Conservation (phyloP, 495 filamentous ascomycete genomes). For the Chaetomium fimeti region DNA sequence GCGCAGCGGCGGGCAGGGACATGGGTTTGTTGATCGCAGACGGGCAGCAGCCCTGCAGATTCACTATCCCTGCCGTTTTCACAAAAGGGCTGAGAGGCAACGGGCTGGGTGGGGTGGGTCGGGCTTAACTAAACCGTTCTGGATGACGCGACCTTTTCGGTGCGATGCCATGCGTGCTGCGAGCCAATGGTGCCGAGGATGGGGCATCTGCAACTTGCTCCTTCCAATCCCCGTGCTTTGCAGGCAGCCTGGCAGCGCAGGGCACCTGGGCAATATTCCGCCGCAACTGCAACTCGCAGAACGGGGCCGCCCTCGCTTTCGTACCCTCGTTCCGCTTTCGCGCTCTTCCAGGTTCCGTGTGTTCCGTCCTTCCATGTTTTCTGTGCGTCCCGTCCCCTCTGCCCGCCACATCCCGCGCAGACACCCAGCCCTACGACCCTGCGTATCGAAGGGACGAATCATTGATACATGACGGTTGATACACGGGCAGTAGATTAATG, state of each 20-base stretch:
- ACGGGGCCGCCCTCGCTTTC: not conserved
- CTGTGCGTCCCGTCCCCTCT: constrained; percentile 7
- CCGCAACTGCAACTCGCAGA: not conserved
- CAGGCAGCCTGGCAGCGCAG: no score
- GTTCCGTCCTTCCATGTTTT: constrained; percentile 8
- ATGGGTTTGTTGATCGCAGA: not conserved
- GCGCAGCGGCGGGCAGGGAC: constrained; percentile 7
- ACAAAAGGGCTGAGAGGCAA: constrained; percentile 9
- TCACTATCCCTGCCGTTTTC: not conserved
- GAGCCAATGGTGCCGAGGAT: constrained; percentile 2
- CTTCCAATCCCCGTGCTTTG: constrained; percentile 1
- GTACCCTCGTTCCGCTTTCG: not conserved
- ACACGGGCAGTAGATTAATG: no score
- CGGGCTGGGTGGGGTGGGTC: constrained; percentile 6
- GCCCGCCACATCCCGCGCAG: constrained; percentile 16
- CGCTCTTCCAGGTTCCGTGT: not conserved
- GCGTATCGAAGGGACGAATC: not conserved
- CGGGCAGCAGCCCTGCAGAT: not conserved
- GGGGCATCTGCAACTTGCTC: constrained; percentile 5
- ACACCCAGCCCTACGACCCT: constrained; percentile 13
- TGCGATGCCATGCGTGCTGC: constrained; percentile 14
- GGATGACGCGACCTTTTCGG: constrained; percentile 3
- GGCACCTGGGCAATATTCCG: constrained; percentile 8
- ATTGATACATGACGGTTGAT: not conserved
- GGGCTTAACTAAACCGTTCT: constrained; percentile 15